These are phyloP conservation scores for Metschnikowia corniflorae DNA, from an alignment of 805 yeast genomes.

Conservation along the genomic window DNA sequence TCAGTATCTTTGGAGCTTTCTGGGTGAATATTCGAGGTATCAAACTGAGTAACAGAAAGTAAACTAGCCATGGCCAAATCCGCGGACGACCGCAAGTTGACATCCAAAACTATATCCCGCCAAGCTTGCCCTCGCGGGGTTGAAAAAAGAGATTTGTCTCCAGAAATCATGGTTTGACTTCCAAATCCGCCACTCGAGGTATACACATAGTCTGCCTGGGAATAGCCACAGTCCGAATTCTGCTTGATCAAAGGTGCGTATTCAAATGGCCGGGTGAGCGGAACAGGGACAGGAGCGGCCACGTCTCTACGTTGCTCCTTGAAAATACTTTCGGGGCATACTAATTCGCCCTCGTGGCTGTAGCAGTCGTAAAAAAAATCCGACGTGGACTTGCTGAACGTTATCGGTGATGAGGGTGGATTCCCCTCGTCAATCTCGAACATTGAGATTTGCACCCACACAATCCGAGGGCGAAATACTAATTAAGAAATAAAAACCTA, in stretches of 20 bases:
- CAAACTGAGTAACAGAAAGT: too few species aligned
- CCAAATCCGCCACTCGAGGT: neutral
- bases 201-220: constrained; percentile 5
- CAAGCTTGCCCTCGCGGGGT: constrained; percentile 2
- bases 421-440: neutral
- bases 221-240: constrained; percentile 3
- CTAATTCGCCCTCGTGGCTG: neutral
- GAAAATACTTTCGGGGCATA: constrained; percentile 2
- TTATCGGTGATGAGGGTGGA: constrained; percentile 5
- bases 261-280: constrained; percentile 1
- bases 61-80: too few species aligned
- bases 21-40: too few species aligned
- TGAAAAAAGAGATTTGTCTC: constrained; percentile 1
- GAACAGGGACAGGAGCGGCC: constrained; percentile 1
- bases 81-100: neutral
- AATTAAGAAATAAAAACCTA: too few species aligned
- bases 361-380: constrained; percentile 2
- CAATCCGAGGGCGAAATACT: too few species aligned
- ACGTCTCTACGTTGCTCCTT: constrained; percentile 4
- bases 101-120: constrained; percentile 3
- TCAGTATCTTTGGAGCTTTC: too few species aligned
- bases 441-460: too few species aligned
- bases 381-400: neutral
- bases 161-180: neutral
- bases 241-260: constrained; percentile 7